Evolutionary conservation across 2,329 filamentous ascomycete genomes (phyloP).

Genomic region (Trichoderma sp.): DNA sequence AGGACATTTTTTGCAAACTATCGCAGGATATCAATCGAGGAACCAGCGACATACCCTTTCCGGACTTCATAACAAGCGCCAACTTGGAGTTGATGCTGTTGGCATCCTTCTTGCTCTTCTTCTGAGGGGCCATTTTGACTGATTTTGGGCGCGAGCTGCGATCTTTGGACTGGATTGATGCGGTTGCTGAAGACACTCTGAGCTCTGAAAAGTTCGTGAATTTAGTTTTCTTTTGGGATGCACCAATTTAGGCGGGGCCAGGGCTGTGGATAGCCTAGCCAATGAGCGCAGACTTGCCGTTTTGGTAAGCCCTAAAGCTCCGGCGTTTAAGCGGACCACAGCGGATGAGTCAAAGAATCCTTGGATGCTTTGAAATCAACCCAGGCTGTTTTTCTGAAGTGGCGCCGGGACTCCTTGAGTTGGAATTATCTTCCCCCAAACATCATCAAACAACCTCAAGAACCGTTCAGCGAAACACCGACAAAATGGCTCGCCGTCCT

Average conservation of each 20-base stretch:
- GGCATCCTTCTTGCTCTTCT: slow-evolving; percentile 84
- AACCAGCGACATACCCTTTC: slow-evolving; percentile 65
- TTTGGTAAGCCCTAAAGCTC: slow-evolving; percentile 38
- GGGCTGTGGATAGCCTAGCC: slow-evolving; percentile 24
- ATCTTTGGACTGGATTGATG: slow-evolving; percentile 31
- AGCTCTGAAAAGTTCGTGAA: slow-evolving; percentile 25
- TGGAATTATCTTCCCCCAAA: slow-evolving; percentile 33
- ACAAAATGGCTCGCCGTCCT: slow-evolving; percentile 98
- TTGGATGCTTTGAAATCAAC: slow-evolving; percentile 57
- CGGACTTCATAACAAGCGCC: slow-evolving; percentile 62
- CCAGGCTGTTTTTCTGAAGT: slow-evolving; percentile 31
- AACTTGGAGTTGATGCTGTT: slow-evolving; percentile 64
- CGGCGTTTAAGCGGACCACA: slow-evolving; percentile 39
- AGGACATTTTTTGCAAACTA: background rate
- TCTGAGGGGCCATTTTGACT: slow-evolving; percentile 64
- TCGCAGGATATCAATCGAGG: background rate
- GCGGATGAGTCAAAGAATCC: slow-evolving; percentile 27
- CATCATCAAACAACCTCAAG: slow-evolving; percentile 35
- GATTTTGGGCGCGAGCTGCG: slow-evolving; percentile 34
- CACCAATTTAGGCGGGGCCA: slow-evolving; percentile 25
- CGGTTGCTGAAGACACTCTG: slow-evolving; percentile 26
- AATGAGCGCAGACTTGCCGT: slow-evolving; percentile 27
- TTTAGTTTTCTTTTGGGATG: slow-evolving; percentile 25
- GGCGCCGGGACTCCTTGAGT: slow-evolving; percentile 30
- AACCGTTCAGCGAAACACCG: slow-evolving; percentile 48